Evolutionary conservation across 345 rosid species (phyloP).

Genomic region (Corymbia maculata): DNA sequence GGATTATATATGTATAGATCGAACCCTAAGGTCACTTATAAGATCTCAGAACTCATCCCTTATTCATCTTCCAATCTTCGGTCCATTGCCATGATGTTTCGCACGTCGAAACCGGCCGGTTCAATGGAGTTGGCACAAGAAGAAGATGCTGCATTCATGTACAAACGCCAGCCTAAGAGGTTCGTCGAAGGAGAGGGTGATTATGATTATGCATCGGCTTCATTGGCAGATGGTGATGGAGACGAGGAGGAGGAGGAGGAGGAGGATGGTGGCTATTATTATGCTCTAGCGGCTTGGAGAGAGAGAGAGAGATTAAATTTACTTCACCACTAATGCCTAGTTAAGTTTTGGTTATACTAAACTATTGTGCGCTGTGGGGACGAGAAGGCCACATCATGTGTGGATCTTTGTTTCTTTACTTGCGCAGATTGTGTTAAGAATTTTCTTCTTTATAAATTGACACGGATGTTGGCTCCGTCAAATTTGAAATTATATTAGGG

Average conservation of each 20-base stretch:
- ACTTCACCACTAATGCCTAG: not conserved
- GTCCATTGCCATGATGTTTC: not conserved
- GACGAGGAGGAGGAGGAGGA: not conserved
- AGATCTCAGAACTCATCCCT: not conserved
- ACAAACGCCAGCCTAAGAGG: not conserved
- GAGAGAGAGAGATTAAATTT: not conserved
- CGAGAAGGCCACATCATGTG: not conserved
- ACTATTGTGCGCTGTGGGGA: not conserved
- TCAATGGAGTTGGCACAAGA: not conserved
- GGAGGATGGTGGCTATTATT: not conserved
- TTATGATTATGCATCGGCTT: not conserved
- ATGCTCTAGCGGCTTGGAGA: not conserved
- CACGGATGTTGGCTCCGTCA: too few species aligned
- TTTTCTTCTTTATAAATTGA: not conserved
- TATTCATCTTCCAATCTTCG: not conserved
- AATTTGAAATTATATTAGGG: not conserved
- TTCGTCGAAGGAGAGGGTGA: not conserved
- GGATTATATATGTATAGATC: not conserved
- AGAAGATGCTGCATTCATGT: not conserved
- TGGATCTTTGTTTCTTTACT: not conserved
- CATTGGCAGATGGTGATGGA: not conserved
- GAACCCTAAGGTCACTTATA: not conserved
- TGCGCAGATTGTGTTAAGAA: not conserved
- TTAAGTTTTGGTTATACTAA: not conserved
- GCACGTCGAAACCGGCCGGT: not conserved